Conservation (phyloP, 805 yeast species). For the Candida ponderosae region DNA sequence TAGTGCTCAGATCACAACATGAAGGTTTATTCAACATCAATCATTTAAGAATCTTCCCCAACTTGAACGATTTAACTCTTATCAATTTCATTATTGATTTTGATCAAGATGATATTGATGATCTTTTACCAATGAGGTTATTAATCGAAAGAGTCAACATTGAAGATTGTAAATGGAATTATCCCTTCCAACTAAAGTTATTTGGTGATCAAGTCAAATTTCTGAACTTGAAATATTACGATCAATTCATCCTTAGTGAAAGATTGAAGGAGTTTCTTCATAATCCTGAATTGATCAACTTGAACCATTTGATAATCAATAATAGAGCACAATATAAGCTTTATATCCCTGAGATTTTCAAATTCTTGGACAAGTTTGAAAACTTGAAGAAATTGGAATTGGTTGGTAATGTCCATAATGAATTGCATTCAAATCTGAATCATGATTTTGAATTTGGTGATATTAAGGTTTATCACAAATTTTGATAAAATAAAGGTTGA, state of each 20-base stretch:
- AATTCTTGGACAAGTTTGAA: conserved; percentile 24
- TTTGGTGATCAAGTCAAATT: conserved; percentile 19
- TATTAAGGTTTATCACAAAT: conserved; percentile 10
- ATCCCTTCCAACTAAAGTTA: conserved; percentile 37
- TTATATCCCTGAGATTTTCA: conserved; percentile 13
- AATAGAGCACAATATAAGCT: neutral
- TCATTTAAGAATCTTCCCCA: conserved; percentile 32
- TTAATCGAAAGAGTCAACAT: conserved; percentile 23
- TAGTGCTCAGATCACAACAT: conserved; percentile 16
- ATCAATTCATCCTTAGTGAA: conserved; percentile 27
- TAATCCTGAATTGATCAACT: neutral
- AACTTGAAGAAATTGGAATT: conserved; percentile 20
- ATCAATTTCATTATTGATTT: conserved; percentile 33
- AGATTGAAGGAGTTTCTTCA: conserved; percentile 23
- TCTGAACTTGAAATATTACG: conserved; percentile 20
- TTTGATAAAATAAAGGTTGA: too few species aligned
- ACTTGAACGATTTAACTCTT: conserved; percentile 27
- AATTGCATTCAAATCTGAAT: conserved; percentile 14
- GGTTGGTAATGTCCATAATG: conserved; percentile 25
- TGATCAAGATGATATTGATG: conserved; percentile 25
- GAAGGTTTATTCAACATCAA: conserved; percentile 30
- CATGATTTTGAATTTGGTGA: conserved; percentile 11
- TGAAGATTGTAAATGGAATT: conserved; percentile 47
- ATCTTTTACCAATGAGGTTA: conserved; percentile 2
- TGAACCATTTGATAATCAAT: neutral